A percentile compares a stretch with the other conserved stretches of the same genome.
Conservation (phyloP, 192 early-diverging fungal species). For the Chytriomyces sp. region DNA sequence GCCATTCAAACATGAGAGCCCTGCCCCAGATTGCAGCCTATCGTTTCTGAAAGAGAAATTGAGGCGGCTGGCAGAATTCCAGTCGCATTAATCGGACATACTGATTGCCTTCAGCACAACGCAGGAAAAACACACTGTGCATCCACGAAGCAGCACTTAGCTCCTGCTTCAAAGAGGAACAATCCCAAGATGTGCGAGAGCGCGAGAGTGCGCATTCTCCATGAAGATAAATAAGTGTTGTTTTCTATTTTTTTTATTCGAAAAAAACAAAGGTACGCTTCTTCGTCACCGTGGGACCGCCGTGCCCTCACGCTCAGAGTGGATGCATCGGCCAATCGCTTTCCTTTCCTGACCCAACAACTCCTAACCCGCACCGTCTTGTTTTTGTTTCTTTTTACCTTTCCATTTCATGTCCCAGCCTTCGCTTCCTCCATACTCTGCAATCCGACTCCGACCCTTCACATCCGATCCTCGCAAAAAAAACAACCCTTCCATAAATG, state of each 20-base stretch:
- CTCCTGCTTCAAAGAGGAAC: too few relatives aligned
- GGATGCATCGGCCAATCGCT: not conserved
- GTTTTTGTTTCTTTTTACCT: not conserved
- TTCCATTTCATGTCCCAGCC: not conserved
- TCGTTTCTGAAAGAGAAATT: too few relatives aligned
- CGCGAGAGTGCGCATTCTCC: too few relatives aligned
- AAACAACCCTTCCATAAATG: not conserved
- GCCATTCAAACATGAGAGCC: too few relatives aligned
- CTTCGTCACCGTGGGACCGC: not conserved
- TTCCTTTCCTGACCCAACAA: not conserved
- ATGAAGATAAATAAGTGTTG: not conserved
- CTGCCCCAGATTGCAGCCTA: too few relatives aligned
- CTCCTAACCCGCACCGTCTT: not conserved
- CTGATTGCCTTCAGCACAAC: too few relatives aligned
- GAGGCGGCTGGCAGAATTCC: too few relatives aligned
- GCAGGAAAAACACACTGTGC: too few relatives aligned
- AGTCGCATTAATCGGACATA: too few relatives aligned
- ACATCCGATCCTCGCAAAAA: not conserved
- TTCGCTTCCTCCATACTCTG: not conserved
- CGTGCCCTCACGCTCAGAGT: too few relatives aligned
- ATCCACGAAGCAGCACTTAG: too few relatives aligned
- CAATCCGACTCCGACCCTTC: not conserved
- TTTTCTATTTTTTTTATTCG: slow-evolving; percentile 1
- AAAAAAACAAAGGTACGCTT: not conserved
- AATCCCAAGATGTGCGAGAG: too few relatives aligned